Evolutionary conservation across 192 early-diverging fungal species (phyloP).

Genomic region (Coemansia sp.): DNA sequence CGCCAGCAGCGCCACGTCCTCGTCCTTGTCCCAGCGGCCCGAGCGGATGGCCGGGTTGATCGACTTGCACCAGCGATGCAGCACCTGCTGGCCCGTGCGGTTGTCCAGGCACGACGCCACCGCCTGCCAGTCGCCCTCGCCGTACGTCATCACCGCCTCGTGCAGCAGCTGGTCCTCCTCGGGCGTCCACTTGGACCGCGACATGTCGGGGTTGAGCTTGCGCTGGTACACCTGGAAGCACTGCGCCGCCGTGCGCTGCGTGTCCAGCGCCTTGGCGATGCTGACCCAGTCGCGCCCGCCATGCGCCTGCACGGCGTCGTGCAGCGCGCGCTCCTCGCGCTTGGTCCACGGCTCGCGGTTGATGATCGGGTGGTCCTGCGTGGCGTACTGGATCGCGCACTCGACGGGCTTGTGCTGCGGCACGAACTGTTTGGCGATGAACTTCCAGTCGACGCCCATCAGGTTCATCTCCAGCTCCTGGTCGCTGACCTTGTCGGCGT

Average conservation of each 20-base stretch:
- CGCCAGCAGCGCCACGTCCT: constrained; percentile 66
- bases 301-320: constrained; percentile 50
- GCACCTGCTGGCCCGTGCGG: constrained; percentile 72
- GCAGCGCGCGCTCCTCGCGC: constrained; percentile 59
- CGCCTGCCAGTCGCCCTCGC: constrained; percentile 75
- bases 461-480: constrained; percentile 56
- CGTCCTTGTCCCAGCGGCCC: constrained; percentile 67
- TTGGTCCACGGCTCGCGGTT: constrained; percentile 71
- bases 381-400: constrained; percentile 80
- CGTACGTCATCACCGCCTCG: constrained; percentile 67
- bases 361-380: constrained; percentile 77
- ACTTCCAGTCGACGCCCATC: constrained; percentile 54
- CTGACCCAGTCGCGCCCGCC: constrained; percentile 65
- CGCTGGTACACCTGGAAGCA: constrained; percentile 75
- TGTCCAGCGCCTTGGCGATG: constrained; percentile 65
- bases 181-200: constrained; percentile 64
- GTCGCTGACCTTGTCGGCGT: constrained; percentile 46
- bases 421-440: constrained; percentile 59
- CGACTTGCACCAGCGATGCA: constrained; percentile 73
- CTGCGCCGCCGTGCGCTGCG: constrained; percentile 70
- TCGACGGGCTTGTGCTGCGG: constrained; percentile 65
- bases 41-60: constrained; percentile 69
- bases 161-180: constrained; percentile 68
- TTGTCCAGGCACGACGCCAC: constrained; percentile 66
- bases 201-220: constrained; percentile 47